A percentile compares a stretch with the other conserved stretches of the same genome.
Evolutionary conservation across 495 filamentous ascomycete species (phyloP).

Genomic region (Talaromyces ruber): DNA sequence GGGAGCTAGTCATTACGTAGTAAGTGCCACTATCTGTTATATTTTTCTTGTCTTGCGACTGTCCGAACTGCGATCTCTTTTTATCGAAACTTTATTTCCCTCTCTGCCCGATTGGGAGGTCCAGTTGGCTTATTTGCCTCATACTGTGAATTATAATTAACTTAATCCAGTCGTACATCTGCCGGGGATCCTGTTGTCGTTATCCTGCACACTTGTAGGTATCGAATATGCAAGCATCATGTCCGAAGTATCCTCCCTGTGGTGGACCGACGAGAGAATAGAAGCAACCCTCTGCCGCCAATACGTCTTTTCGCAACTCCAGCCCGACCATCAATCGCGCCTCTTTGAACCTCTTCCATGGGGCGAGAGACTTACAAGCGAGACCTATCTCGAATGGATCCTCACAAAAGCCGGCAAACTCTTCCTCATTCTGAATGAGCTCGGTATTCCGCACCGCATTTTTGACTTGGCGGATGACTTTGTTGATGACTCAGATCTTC

Average conservation of each 20-base stretch:
- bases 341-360: slow-evolving; percentile 67
- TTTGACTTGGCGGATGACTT: slow-evolving; percentile 80
- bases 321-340: slow-evolving; percentile 52
- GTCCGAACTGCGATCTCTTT: neutral
- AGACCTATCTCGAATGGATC: slow-evolving; percentile 92
- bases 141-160: neutral
- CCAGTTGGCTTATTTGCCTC: neutral
- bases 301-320: slow-evolving; percentile 59
- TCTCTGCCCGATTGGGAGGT: neutral
- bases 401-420: slow-evolving; percentile 66
- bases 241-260: slow-evolving; percentile 41
- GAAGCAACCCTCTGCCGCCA: slow-evolving; percentile 60
- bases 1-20: neutral
- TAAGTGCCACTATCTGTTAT: neutral
- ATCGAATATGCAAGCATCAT: slow-evolving; percentile 10
- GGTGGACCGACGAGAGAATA: slow-evolving; percentile 78
- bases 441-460: slow-evolving; percentile 76
- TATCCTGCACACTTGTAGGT: neutral
- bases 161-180: neutral
- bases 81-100: neutral
- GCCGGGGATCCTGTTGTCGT: neutral
- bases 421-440: slow-evolving; percentile 73
- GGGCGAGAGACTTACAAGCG: slow-evolving; percentile 82
- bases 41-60: neutral
- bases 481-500: slow-evolving; percentile 84